Percentiles rank a stretch among this genome's conserved stretches.
These are phyloP conservation scores for Colletotrichum gloeosporioides DNA, from an alignment of 2,329 filamentous ascomycete species.

Conservation along the genomic window DNA sequence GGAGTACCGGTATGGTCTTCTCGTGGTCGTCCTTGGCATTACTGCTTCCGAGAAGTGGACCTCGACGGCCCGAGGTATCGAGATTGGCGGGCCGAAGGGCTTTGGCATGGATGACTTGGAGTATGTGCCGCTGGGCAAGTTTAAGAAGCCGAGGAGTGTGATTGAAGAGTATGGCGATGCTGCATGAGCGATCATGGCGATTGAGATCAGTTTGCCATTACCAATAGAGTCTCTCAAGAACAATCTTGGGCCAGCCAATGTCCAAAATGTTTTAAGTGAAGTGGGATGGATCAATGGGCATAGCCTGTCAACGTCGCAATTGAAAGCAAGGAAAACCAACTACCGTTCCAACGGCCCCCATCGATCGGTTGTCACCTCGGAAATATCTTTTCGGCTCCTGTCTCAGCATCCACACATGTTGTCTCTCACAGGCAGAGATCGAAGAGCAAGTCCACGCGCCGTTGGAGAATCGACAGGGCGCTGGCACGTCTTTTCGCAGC, in stretches of 20 bases:
- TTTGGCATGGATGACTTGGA: constrained; percentile 46
- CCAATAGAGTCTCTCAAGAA: not conserved
- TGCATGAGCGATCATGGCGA: not conserved
- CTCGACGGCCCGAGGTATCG: constrained; percentile 34
- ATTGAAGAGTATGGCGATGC: constrained; percentile 50
- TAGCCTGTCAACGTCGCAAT: not conserved
- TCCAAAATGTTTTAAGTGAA: not conserved
- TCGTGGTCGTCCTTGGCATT: constrained; percentile 55
- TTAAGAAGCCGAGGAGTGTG: constrained; percentile 36
- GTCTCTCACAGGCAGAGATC: not conserved
- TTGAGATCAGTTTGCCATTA: not conserved
- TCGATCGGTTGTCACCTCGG: not conserved
- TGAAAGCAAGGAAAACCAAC: not conserved
- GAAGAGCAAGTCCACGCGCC: not conserved
- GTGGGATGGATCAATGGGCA: not conserved
- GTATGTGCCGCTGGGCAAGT: constrained; percentile 47
- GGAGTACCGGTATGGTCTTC: constrained; percentile 59
- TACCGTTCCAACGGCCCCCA: not conserved
- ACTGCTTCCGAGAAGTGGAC: constrained; percentile 51
- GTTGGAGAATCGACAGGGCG: not conserved
- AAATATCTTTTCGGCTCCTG: not conserved
- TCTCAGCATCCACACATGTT: not conserved
- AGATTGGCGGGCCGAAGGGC: constrained; percentile 54
- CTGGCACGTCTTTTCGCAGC: not conserved
- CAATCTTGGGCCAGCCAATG: too few species aligned